These are phyloP conservation scores for Rostrohypoxylon terebratum DNA, from an alignment of 495 filamentous ascomycete genomes.

Conservation along the genomic window DNA sequence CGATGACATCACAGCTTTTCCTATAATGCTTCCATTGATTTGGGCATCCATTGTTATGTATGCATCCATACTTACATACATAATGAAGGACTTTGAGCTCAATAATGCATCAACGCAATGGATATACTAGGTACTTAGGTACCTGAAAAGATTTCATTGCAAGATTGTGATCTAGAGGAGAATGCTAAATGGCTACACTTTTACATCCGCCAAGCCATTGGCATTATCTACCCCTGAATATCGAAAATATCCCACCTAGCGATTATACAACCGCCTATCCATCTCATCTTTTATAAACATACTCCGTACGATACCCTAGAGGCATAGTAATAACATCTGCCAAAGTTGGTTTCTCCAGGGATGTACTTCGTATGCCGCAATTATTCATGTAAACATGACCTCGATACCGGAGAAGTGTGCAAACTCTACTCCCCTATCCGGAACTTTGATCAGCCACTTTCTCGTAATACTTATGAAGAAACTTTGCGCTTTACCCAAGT, in stretches of 20 bases:
- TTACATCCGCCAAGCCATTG: not conserved
- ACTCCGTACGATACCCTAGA: not conserved
- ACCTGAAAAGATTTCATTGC: not conserved
- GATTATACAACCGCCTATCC: not conserved
- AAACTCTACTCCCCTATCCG: slow-evolving; percentile 1
- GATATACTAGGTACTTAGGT: not conserved
- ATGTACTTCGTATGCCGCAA: not conserved
- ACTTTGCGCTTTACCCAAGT: slow-evolving; percentile 7
- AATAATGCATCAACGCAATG: not conserved
- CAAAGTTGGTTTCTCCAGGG: not conserved
- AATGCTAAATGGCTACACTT: not conserved
- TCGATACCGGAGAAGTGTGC: not conserved
- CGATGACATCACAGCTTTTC: not conserved
- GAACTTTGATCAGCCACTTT: not conserved
- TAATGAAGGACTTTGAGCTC: not conserved
- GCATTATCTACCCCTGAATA: not conserved
- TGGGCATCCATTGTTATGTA: not conserved
- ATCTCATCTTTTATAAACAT: not conserved
- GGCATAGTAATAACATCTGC: not conserved
- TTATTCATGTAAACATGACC: not conserved
- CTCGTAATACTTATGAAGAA: not conserved
- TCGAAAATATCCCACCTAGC: not conserved
- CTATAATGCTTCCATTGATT: not conserved
- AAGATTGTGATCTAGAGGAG: not conserved
- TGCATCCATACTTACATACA: not conserved